Evolutionary conservation across 1,139 yeast genomes (phyloP).

Genomic region (Saccharomycopsis phalli): DNA sequence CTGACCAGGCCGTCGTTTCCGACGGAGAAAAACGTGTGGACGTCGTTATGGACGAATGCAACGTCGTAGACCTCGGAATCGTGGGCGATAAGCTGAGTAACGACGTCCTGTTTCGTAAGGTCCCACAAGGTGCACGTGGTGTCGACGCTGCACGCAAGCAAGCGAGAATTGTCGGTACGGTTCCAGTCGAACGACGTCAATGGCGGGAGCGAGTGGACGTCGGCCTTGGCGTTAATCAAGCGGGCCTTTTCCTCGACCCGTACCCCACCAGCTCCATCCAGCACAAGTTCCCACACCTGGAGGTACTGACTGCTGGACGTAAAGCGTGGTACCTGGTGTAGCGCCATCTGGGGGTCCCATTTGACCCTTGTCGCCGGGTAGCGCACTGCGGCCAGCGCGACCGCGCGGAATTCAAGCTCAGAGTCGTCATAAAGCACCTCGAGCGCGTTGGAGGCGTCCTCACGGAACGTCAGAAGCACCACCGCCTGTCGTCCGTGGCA

Average conservation of each 20-base stretch:
- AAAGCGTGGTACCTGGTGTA: conserved; percentile 24
- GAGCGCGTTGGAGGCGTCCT: conserved; percentile 53
- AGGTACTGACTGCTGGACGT: conserved; percentile 30
- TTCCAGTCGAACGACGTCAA: conserved; percentile 95
- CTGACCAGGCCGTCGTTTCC: conserved; percentile 95
- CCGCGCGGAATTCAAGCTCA: conserved; percentile 41
- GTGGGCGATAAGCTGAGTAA: conserved; percentile 92
- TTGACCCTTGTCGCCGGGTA: conserved; percentile 58
- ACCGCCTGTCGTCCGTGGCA: conserved; percentile 34
- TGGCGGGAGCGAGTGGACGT: conserved; percentile 45
- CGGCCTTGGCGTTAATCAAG: conserved; percentile 14
- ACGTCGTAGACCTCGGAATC: conserved; percentile 95
- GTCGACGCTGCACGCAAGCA: conserved; percentile 84
- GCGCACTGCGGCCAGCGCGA: conserved; percentile 41
- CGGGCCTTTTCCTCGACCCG: conserved; percentile 24
- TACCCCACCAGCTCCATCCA: conserved; percentile 20
- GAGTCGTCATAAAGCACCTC: conserved; percentile 33
- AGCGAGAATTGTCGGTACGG: conserved; percentile 52
- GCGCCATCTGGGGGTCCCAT: conserved; percentile 46
- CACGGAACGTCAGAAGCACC: conserved; percentile 63
- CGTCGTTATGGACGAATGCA: conserved; percentile 65
- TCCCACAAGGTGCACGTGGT: conserved; percentile 98
- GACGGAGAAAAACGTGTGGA: conserved; percentile 81
- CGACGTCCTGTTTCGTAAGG: conserved; percentile 61
- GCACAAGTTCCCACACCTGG: conserved; percentile 25